Evolutionary conservation across 176 grass and related monocot genomes (phyloP), one percentile per base, ranked within the genome.

Genomic region (Oryza glumipatula): DNA sequence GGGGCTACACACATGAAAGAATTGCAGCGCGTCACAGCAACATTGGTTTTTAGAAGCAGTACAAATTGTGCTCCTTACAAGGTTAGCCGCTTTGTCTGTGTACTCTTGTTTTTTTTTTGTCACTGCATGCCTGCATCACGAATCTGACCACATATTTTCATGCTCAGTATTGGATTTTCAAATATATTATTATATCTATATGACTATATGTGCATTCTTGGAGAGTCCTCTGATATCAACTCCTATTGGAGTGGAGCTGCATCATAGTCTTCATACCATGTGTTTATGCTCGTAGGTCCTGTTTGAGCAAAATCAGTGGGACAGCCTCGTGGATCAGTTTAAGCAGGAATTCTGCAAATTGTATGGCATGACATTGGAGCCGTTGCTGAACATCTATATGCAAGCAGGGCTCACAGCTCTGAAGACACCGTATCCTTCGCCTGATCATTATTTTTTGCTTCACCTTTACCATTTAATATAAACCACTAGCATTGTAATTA

Each of bases 281-380:
- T 73, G 28, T 48, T 77, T 87, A 36, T 47, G 70, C 23, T 84
- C 21, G 21, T 63, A 98, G 95, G 83, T 95, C 72, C 74, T 96
- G 32, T 99, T 99, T 90, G 94, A 99, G 84, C 86, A 83, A 71
- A 81, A 64, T 41, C 94, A 80, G 68, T 99, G 97, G 97, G 92
- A 91, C 56, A 76, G 21, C 80, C 91, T 99, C 32, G 90, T 96
- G 7, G 84, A 94, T 24, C 88, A 94, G 64, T 96, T 99, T 83
- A 99, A 96, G 82, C 92, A 99, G 83, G 97, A 99, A 51, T 99
- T 99, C 83, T 95, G 76, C 86, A 92, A 89, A 71, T 65, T 99
- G 66, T 99, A 92, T 79, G 92, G 97, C 84, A 96, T 99, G 89
- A 94, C 97, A 13, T 77, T 91, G 48, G 86, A 96, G 86, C 91